phyloP scores from a whole-genome alignment of 2,329 filamentous ascomycete species.

The Thermothelomyces thermophilus region DNA sequence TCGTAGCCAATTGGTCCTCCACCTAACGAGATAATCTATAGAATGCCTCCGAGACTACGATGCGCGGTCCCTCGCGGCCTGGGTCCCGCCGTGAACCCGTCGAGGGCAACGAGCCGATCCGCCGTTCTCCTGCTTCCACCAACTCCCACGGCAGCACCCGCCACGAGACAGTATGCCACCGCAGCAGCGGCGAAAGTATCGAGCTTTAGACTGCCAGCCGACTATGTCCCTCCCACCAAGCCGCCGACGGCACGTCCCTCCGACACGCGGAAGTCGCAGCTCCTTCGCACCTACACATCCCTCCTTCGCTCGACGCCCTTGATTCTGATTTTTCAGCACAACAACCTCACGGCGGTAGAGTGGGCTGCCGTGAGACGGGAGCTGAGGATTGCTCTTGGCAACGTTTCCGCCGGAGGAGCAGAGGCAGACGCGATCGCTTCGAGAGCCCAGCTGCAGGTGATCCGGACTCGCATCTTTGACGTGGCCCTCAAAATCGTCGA shows the following conservation, averaged over 20 bases:
- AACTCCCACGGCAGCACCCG: constrained; percentile 7
- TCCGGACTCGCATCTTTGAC: constrained; percentile 85
- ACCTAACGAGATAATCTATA: not conserved
- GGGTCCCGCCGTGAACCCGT: constrained; percentile 16
- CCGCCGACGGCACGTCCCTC: constrained; percentile 82
- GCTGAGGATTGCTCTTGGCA: constrained; percentile 43
- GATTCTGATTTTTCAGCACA: constrained; percentile 73
- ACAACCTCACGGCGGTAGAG: constrained; percentile 64
- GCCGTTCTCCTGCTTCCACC: constrained; percentile 15
- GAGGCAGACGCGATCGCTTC: constrained; percentile 46
- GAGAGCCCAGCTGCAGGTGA: constrained; percentile 68
- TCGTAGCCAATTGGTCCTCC: not conserved
- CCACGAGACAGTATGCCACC: constrained; percentile 26
- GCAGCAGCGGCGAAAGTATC: constrained; percentile 9
- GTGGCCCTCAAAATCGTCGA: constrained; percentile 80
- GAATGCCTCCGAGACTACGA: constrained; percentile 27
- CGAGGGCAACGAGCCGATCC: constrained; percentile 14
- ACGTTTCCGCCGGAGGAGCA: constrained; percentile 33
- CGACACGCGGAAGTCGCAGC: constrained; percentile 83
- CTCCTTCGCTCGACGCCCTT: constrained; percentile 78
- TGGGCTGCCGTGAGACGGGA: constrained; percentile 68
- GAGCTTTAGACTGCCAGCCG: constrained; percentile 35
- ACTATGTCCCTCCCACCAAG: constrained; percentile 61
- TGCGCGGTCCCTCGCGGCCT: constrained; percentile 24
- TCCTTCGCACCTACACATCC: constrained; percentile 79